Base-by-base conservation (phyloP, 1,139 yeast genomes). In the Arxiozyma heterogenica region DNA sequence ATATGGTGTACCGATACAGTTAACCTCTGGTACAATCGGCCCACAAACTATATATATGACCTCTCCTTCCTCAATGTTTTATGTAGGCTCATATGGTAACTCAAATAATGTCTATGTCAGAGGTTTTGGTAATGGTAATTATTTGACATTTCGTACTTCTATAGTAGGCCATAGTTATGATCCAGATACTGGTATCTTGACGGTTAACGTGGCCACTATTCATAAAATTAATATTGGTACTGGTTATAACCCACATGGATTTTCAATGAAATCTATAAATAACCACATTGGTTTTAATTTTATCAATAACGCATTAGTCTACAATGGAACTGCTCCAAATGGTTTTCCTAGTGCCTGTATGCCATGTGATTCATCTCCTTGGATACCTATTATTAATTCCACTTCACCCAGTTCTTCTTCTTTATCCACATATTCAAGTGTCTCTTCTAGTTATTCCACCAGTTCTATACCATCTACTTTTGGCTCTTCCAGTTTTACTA, bases 101-200 rank as follows among this genome's bases (percentile, higher is more conserved):
- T 52, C 55, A 2, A 54, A 48, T 42, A 57, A 51, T 49, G 54
- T 56, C 41, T 51, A 44, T 12, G 57, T 58, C 18, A 51, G 44
- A 23, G 61, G 60, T 39, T 56, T 54, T 46, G 56, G 57, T 47
- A 53, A 52, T 12, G 58, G 58, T 23, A 56, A 57, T 22, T 44
- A 49, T 22, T 18, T 57, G 7, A 52, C 57, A n/a, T n/a, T n/a
- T n/a, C n/a, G n/a, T n/a, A n/a, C n/a, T n/a, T n/a, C n/a, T n/a
- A n/a, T n/a, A n/a, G 49, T 47, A 1, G 27, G 51, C 20, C 46
- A 49, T 38, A 48, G 47, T 8, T 58, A 58, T 39, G 56, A 56
- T 47, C 46, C 54, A 5, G 44, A 30, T 22, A 50, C 56, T 12
- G 61, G 61, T 51, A 41, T 58, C 11, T 49, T 58, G 38, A 47